Base-by-base conservation (phyloP, 768 basidiomycete species). In the Hortiboletus campestris region DNA sequence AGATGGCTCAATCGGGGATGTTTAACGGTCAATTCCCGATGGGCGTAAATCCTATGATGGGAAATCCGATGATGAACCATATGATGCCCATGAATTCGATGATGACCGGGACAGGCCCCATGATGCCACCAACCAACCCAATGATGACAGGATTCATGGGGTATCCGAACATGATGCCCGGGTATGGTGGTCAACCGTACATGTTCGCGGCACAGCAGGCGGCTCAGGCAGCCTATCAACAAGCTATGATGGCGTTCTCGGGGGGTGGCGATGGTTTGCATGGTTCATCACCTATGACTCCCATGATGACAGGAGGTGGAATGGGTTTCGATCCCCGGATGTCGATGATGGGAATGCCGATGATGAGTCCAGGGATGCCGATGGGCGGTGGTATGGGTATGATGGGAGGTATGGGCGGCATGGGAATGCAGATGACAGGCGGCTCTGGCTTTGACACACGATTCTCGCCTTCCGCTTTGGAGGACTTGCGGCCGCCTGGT, bases 191-290 rank as follows among this genome's bases (percentile, higher is more conserved):
- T 63, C 88, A 86, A 28, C 89, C 90, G 57, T 89, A 91, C 62
- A 83, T 92, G 84, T 88, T 89, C 65, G 91, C 89, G 6, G 91
- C 92, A 16, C 89, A 90, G 58, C 88, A 90, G 64, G 89, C 89
- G 8, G 85, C 80, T 1, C 78, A 87, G 35, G 88, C 91, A 63
- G 91, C 92, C 0, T 94, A 93, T 72, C 91, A 92, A 67, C 89
- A 91, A 67, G 89, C 90, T 19, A 92, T 92, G 90, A 82, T 89
- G 79, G 82, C 86, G 17, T 88, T 86, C 53, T 90, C 89, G 13
- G 75, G 84, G n/a, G 90, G 88, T n/a, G 87, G 80, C 5, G 81
- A 77, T 56, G 79, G 74, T n/a, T 75, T 72, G 46, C 65, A 70
- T 34, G 72, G 62, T 5, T 63, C 68, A 12, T 67, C 71, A 28